Evolutionary conservation across 805 yeast species (phyloP).

Genomic region (Blastobotrys terrestris): DNA sequence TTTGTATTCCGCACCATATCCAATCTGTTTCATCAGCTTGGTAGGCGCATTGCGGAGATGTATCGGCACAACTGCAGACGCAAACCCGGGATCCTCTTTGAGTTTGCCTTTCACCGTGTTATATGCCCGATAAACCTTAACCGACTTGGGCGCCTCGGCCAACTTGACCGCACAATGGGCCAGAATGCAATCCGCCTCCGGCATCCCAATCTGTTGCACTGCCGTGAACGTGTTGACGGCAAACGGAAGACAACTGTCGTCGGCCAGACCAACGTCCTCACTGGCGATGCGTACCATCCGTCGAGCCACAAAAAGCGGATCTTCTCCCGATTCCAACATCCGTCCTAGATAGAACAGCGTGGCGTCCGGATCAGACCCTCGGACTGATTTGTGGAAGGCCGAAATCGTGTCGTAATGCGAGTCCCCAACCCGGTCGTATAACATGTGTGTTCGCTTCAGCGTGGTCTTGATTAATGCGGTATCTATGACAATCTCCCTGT

Average conservation of each 20-base stretch:
- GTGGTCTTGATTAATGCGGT: conserved; percentile 34
- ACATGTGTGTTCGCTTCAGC: conserved; percentile 45
- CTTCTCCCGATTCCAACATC: conserved; percentile 93
- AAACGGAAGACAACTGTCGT: conserved; percentile 78
- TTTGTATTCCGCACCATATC: conserved; percentile 78
- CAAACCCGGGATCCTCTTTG: conserved; percentile 49
- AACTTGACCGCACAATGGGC: conserved; percentile 93
- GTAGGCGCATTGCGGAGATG: conserved; percentile 97
- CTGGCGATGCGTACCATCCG: conserved; percentile 92
- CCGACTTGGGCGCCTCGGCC: conserved; percentile 80
- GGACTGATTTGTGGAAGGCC: conserved; percentile 87
- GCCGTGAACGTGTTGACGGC: conserved; percentile 83
- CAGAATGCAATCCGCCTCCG: conserved; percentile 82
- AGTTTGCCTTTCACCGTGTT: conserved; percentile 55
- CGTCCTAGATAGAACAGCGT: conserved; percentile 78
- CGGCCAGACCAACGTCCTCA: conserved; percentile 87
- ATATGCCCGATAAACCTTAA: conserved; percentile 79
- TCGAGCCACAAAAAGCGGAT: conserved; percentile 81
- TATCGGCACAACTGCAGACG: conserved; percentile 51
- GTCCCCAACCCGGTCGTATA: conserved; percentile 86
- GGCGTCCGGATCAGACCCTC: conserved; percentile 90
- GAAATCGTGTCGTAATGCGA: conserved; percentile 92
- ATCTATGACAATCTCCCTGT: conserved; percentile 6
- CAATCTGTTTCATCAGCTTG: conserved; percentile 77
- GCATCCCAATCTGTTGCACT: conserved; percentile 85